Percentiles rank a stretch among this genome's conserved stretches.
phyloP scores from a whole-genome alignment of 1,139 yeast species.

The Taphrina pruni region DNA sequence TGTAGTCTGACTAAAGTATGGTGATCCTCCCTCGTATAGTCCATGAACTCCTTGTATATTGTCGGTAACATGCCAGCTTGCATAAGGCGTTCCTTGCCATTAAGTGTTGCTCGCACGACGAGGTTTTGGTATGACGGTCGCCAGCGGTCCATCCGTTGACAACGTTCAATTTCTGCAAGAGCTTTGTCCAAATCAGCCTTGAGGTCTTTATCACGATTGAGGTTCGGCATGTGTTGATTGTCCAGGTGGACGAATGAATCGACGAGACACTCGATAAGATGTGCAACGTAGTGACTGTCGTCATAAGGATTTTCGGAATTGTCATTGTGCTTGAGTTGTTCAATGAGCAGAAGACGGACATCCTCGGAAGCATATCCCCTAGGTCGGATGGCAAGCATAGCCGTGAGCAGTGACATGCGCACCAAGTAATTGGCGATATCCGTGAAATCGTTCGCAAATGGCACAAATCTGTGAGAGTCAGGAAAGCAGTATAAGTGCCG shows the following conservation, averaged over 20 bases:
- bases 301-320: conserved; percentile 78
- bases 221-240: conserved; percentile 44
- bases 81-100: conserved; percentile 59
- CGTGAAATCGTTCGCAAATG: conserved; percentile 79
- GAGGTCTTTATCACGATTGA: conserved; percentile 49
- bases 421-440: conserved; percentile 71
- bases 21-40: conserved; percentile 60
- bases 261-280: conserved; percentile 63
- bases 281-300: conserved; percentile 71
- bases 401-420: conserved; percentile 69
- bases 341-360: conserved; percentile 68
- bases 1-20: conserved; percentile 64
- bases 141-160: conserved; percentile 84
- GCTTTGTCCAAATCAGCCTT: conserved; percentile 56
- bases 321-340: conserved; percentile 80
- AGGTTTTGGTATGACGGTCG: conserved; percentile 72
- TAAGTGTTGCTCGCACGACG: conserved; percentile 64
- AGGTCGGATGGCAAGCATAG: conserved; percentile 67
- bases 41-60: conserved; percentile 59
- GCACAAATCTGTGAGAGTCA: conserved; percentile 59
- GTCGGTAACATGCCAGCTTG: conserved; percentile 62
- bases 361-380: conserved; percentile 68
- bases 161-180: conserved; percentile 68
- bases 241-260: conserved; percentile 41
- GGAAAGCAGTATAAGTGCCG: conserved; percentile 75